These are phyloP conservation scores for Trichoderma orchidacearum DNA, from an alignment of 495 filamentous ascomycete genomes.

Conservation along the genomic window DNA sequence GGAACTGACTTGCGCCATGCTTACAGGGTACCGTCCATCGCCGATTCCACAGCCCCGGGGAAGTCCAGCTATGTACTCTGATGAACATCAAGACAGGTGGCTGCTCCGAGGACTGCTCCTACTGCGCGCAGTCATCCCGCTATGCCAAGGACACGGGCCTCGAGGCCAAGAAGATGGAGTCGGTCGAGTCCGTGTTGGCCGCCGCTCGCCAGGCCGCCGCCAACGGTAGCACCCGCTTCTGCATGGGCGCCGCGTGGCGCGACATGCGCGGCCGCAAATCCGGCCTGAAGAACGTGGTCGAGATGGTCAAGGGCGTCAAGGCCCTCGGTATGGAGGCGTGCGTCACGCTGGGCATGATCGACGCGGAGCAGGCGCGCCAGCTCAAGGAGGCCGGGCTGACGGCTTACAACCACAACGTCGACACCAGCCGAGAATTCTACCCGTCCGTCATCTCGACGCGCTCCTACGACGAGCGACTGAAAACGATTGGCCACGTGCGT, in stretches of 20 bases:
- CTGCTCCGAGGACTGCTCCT: constrained; percentile 77
- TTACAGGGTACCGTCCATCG: constrained; percentile 56
- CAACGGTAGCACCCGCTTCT: constrained; percentile 76
- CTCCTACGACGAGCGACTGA: constrained; percentile 68
- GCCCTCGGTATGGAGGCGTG: constrained; percentile 76
- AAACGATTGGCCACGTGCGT: constrained; percentile 59
- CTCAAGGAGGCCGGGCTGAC: constrained; percentile 72
- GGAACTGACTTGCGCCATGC: background rate
- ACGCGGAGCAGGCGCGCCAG: constrained; percentile 59
- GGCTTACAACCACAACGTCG: constrained; percentile 83
- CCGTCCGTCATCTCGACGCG: constrained; percentile 68
- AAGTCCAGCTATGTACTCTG: constrained; percentile 78
- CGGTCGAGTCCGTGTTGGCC: constrained; percentile 61
- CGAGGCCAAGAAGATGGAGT: constrained; percentile 60
- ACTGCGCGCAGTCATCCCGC: constrained; percentile 75
- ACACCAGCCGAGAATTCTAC: constrained; percentile 77
- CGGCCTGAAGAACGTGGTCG: constrained; percentile 60
- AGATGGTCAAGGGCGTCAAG: constrained; percentile 65
- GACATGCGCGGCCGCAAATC: constrained; percentile 84
- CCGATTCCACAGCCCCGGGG: constrained; percentile 63
- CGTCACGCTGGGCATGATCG: constrained; percentile 83
- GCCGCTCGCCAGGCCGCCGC: constrained; percentile 62
- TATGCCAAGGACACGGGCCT: constrained; percentile 69
- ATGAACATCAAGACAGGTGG: constrained; percentile 95
- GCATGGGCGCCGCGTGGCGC: constrained; percentile 84